Evolutionary conservation across 441 rosid species (phyloP), one percentile per base, ranked within the genome.

Genomic region (Gossypium gossypioides): DNA sequence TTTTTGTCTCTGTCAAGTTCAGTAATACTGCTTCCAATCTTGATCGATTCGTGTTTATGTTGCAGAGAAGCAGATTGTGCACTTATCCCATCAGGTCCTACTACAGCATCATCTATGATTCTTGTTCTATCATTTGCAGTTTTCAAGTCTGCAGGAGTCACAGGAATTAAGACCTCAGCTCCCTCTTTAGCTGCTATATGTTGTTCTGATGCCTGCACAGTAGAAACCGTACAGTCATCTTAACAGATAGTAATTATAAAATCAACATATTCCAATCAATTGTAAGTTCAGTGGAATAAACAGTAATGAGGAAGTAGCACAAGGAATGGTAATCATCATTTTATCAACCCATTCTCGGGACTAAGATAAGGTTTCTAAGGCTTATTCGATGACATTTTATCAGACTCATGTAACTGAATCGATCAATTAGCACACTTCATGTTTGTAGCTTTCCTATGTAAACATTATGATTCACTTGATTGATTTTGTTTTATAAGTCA

Each of bases 191-290:
- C 79, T 57, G 79, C 78, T 16, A n/a, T 22, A 42, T 69, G 81
- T 67, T 75, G 86, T 75, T 71, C 82, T 13, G 75, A 61, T 4
- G 76, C 72, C 93, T 87, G 65, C 65, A 63, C 19, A 68, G 72
- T 15, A 63, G 42, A 55, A 64, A 54, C 0, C 3, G 4, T 34
- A 4, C 25, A 22, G 63, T 61, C 21, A 55, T 27, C 44, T 72
- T 21, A 57, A 68, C 3, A 61, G 56, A 50, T 12, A 56, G 16
- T 52, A 32, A 37, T 29, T 9, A 32, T 16, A 61, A 22, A 21
- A 65, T 6, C 6, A 65, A 42, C 12, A 65, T 65, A 12, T 21
- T 22, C 50, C 68, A 21, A 65, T 2, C 2, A 9, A 22, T 42
- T 42, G 32, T 15, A 15, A 42, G 54, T 64, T 42, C 54, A 64